phyloP scores from a whole-genome alignment of 352 stramenopile genomes.

The Thalassiosira mediterranea region DNA sequence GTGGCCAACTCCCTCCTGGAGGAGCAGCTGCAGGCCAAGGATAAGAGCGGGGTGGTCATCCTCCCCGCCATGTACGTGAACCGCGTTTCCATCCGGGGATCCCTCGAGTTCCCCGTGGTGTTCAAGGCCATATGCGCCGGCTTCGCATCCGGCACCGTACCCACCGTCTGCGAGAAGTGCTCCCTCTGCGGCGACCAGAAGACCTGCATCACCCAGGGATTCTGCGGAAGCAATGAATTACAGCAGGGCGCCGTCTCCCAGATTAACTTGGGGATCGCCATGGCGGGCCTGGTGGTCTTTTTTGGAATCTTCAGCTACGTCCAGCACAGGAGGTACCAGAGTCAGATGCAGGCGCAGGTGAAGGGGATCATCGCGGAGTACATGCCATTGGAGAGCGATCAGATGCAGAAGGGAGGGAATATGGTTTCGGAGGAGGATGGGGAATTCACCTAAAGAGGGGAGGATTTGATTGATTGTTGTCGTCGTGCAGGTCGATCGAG shows the following conservation, averaged over 20 bases:
- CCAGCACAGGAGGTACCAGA: slow-evolving; percentile 88
- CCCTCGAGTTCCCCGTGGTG: slow-evolving; percentile 85
- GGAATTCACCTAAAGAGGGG: slow-evolving; percentile 16
- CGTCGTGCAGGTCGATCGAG: too few species aligned
- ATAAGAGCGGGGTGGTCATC: slow-evolving; percentile 89
- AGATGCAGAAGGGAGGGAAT: neutral
- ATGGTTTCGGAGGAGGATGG: slow-evolving; percentile 11
- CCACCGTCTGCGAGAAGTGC: slow-evolving; percentile 66
- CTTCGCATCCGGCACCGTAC: slow-evolving; percentile 77
- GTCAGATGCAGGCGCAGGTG: slow-evolving; percentile 94
- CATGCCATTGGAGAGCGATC: slow-evolving; percentile 85
- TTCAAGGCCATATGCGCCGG: slow-evolving; percentile 86
- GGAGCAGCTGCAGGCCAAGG: slow-evolving; percentile 86
- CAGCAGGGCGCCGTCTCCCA: slow-evolving; percentile 30
- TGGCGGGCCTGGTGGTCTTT: slow-evolving; percentile 2
- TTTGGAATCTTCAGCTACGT: slow-evolving; percentile 17
- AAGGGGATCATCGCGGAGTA: slow-evolving; percentile 95
- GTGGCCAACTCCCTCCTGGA: slow-evolving; percentile 89
- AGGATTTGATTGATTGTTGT: too few species aligned
- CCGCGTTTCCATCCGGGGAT: slow-evolving; percentile 90
- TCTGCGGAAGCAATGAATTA: slow-evolving; percentile 31
- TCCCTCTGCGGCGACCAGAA: slow-evolving; percentile 38
- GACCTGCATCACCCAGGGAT: slow-evolving; percentile 47
- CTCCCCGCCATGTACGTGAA: slow-evolving; percentile 94
- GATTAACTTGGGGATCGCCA: slow-evolving; percentile 17